phyloP scores from a whole-genome alignment of 768 basidiomycete genomes.

The Polyporus arcularius region DNA sequence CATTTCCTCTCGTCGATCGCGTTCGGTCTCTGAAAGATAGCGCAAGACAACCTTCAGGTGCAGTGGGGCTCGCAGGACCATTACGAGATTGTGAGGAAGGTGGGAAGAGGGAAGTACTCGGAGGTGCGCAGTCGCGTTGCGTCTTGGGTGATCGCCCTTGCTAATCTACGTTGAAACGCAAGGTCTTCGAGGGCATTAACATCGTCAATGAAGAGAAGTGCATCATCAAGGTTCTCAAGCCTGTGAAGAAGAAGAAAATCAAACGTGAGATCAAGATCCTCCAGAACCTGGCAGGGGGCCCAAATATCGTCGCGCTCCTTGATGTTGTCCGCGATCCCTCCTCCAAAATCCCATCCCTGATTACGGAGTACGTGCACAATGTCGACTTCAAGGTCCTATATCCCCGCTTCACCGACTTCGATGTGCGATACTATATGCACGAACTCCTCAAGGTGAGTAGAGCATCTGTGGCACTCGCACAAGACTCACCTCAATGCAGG shows the following conservation, averaged over 20 bases:
- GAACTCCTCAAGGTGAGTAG: constrained; percentile 86
- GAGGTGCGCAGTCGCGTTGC: constrained; percentile 55
- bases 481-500: constrained; percentile 44
- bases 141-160: neutral
- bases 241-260: constrained; percentile 99
- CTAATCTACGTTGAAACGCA: neutral
- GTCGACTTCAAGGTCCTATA: constrained; percentile 97
- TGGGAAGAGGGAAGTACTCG: constrained; percentile 93
- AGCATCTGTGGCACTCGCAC: neutral
- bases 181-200: constrained; percentile 95
- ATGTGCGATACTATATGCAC: constrained; percentile 95
- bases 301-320: constrained; percentile 89
- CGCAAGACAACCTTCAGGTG: constrained; percentile 89
- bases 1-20: neutral
- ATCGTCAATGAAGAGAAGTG: constrained; percentile 91
- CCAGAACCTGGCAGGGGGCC: constrained; percentile 94
- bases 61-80: constrained; percentile 98
- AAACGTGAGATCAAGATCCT: constrained; percentile 99
- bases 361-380: constrained; percentile 98
- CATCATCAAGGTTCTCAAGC: constrained; percentile 98
- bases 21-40: neutral
- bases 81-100: constrained; percentile 97
- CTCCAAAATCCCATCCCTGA: constrained; percentile 94
- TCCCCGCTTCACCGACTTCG: constrained; percentile 92
- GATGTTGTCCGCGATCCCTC: constrained; percentile 96